Conservation (phyloP, 306 rosid species). For the Castanopsis chinensis region DNA sequence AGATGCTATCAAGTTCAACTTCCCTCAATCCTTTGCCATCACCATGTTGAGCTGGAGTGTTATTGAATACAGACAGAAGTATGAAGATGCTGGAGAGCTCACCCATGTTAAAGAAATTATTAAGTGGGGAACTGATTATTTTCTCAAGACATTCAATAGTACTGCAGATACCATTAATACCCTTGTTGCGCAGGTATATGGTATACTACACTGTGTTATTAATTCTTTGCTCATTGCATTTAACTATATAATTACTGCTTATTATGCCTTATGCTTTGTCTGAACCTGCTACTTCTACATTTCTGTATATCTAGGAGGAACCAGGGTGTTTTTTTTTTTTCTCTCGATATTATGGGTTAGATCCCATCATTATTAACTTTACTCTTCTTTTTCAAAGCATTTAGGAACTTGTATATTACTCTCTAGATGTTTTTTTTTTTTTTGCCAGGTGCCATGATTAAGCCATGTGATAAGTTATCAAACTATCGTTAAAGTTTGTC, state of each 20-base stretch:
- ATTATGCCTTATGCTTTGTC: neutral
- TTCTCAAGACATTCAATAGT: slow-evolving; percentile 87
- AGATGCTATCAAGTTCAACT: slow-evolving; percentile 93
- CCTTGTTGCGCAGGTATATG: slow-evolving; percentile 64
- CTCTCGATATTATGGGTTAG: neutral
- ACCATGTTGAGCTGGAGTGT: slow-evolving; percentile 99
- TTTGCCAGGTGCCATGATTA: neutral
- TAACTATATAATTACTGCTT: neutral
- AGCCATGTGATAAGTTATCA: neutral
- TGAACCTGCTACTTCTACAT: neutral
- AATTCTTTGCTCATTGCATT: neutral
- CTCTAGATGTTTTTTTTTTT: neutral
- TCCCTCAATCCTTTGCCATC: slow-evolving; percentile 75
- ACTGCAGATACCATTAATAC: slow-evolving; percentile 67
- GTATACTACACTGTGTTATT: no score
- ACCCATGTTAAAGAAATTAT: slow-evolving; percentile 76
- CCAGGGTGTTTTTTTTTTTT: neutral
- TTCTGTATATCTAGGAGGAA: neutral
- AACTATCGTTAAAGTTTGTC: neutral
- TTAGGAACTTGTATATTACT: no score
- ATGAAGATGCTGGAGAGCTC: slow-evolving; percentile 92
- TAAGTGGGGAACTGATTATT: slow-evolving; percentile 93
- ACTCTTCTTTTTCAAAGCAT: no score
- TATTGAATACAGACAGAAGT: slow-evolving; percentile 87
- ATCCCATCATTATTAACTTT: neutral